Conservation (phyloP, 2,329 filamentous ascomycete genomes). For the Rosellinia necatrix region DNA sequence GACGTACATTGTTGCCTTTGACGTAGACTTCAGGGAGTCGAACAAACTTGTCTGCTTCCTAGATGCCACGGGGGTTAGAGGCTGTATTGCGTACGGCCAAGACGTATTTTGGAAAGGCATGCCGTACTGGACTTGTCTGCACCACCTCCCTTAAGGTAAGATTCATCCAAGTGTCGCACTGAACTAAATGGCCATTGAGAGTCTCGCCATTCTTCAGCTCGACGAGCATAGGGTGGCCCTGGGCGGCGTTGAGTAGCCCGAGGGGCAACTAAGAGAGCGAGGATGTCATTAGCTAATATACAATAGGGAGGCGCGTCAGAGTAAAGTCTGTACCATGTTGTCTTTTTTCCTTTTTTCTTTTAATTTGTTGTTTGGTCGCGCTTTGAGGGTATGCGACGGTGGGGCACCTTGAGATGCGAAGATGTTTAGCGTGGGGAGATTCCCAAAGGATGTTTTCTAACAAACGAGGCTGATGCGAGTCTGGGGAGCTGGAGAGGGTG, state of each 20-base stretch:
- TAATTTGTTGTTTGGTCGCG: neutral
- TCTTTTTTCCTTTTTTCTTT: too few relatives aligned
- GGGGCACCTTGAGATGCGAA: neutral
- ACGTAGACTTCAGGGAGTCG: slow-evolving; percentile 93
- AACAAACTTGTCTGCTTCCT: slow-evolving; percentile 94
- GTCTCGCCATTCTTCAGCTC: slow-evolving; percentile 73
- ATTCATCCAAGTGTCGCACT: slow-evolving; percentile 99
- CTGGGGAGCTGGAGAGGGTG: slow-evolving; percentile 6
- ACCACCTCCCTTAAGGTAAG: slow-evolving; percentile 95
- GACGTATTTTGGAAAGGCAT: neutral
- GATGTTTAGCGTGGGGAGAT: neutral
- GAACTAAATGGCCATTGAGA: slow-evolving; percentile 92
- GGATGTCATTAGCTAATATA: slow-evolving; percentile 25
- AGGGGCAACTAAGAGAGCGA: slow-evolving; percentile 64
- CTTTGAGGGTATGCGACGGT: slow-evolving; percentile 2
- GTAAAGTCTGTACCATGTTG: slow-evolving; percentile 17
- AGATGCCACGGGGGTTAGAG: slow-evolving; percentile 30
- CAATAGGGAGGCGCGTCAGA: neutral
- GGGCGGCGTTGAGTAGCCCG: slow-evolving; percentile 90
- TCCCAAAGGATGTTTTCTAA: neutral
- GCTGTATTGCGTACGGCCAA: slow-evolving; percentile 5
- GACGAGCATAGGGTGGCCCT: slow-evolving; percentile 82
- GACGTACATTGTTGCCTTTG: slow-evolving; percentile 90
- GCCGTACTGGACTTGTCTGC: slow-evolving; percentile 79
- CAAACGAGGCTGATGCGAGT: slow-evolving; percentile 21